Evolutionary conservation across 345 rosid species (phyloP), one percentile per base, ranked within the genome.

Genomic region (Eucalyptus curtisii): DNA sequence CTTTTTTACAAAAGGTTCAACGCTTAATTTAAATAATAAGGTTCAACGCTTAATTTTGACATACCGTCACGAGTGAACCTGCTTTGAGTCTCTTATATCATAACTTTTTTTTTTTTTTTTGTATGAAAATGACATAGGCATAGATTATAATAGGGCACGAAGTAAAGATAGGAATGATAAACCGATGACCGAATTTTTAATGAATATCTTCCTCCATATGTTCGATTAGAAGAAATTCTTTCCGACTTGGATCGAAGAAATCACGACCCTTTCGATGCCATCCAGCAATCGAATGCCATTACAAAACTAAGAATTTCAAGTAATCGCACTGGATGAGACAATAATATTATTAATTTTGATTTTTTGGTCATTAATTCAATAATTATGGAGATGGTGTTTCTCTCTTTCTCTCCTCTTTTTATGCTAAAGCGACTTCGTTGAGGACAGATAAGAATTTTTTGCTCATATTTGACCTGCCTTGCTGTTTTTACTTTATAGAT

Each of bases 51-150:
- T 57, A 25, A 57, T 25, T 59, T 59, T 25, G 3, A 25, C 31
- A 24, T 25, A 57, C 7, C 31, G 2, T 25, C 31, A 25, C 15
- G 31, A n/a, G 40, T 11, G 19, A 66, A 66, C 22, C 0, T 16
- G 79, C 79, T 66, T 8, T 17, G 79, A 66, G 40, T n/a, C 79
- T 15, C 40, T 66, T 7, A 16, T 0, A 66, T 66, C 6, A n/a
- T n/a, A 19, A 17, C 2, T 7, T 7, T 12, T 61, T 3, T 14
- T n/a, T 15, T 15, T 0, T n/a, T n/a, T n/a, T n/a, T n/a, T n/a
- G 19, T 0, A 52, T n/a, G 79, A 31, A 14, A 66, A 66, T 66
- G 79, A 13, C 11, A 31, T 5, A 8, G 40, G 6, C 79, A 3
- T 7, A 59, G 19, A 15, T 66, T 15, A 15, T 31, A 66, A 31